Percentiles rank a stretch among this genome's conserved stretches.
These are phyloP conservation scores for Eruca vesicaria DNA, from an alignment of 441 rosid species.

Conservation along the genomic window DNA sequence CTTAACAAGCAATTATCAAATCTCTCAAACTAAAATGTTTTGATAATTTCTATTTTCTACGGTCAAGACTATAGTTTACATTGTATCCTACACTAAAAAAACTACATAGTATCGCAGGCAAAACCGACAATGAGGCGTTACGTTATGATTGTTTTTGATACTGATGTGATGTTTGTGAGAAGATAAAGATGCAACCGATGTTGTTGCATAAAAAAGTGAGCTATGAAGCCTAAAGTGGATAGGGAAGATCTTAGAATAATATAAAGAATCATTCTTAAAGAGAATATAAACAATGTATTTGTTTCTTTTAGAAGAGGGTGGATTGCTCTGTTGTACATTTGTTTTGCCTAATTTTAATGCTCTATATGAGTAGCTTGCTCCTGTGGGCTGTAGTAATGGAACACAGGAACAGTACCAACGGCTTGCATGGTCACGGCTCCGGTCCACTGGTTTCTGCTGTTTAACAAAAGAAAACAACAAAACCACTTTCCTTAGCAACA, in stretches of 20 bases:
- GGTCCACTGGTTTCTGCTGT: constrained; percentile 45
- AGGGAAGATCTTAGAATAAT: constrained; percentile 47
- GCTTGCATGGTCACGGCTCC: constrained; percentile 45
- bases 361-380: constrained; percentile 45
- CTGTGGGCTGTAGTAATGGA: constrained; percentile 25
- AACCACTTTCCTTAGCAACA: constrained; percentile 67
- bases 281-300: constrained; percentile 32
- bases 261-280: constrained; percentile 51
- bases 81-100: background rate
- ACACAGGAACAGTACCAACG: constrained; percentile 25
- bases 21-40: constrained; percentile 1
- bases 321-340: constrained; percentile 39
- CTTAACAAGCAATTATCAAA: constrained; percentile 21
- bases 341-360: constrained; percentile 42
- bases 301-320: constrained; percentile 51
- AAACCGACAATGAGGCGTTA: constrained; percentile 5
- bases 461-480: constrained; percentile 12
- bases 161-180: constrained; percentile 19
- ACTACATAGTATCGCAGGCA: background rate
- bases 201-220: constrained; percentile 66
- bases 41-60: constrained; percentile 5
- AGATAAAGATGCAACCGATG: constrained; percentile 32
- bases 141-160: constrained; percentile 2
- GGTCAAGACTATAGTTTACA: background rate
- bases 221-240: constrained; percentile 64